Evolutionary conservation across 192 early-diverging fungal genomes (phyloP), one percentile per base, ranked within the genome.

Genomic region (Coemansia sp.): DNA sequence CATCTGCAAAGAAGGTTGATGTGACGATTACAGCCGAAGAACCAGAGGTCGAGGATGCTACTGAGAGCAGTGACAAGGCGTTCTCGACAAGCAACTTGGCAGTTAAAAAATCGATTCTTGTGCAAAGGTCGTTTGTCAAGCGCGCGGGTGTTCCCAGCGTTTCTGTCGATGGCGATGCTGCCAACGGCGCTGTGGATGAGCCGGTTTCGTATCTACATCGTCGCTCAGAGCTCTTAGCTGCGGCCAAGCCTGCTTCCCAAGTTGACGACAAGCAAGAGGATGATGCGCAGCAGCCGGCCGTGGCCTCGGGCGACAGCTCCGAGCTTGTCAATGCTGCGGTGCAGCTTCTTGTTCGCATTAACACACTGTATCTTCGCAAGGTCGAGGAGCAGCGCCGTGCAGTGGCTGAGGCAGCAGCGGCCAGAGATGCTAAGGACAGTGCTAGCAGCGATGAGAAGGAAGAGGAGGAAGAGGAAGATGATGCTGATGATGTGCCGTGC

Each of bases 151-250:
- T 24, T 21, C 24, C 46, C 5, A 58, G 33, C 7, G 44, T 12
- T 45, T 36, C 56, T 16, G 36, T 53, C 5, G 62, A 39, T 2
- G 56, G n/a, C 23, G 64, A n/a, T n/a, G n/a, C 15, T 4, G 1
- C 53, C 2, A 41, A 18, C 30, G 38, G 60, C 41, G 12, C 63
- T 12, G 4, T 43, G 21, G 74, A 81, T 57, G 78, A 81, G 67
- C 78, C 78, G 0, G 78, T 81, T 26, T 81, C 78, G 45, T 81
- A 81, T 49, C 51, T 81, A 66, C 73, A 73, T 46, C 60, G 67
- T 56, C 78, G 78, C 57, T 68, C 61, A 46, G 73, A 66, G 43
- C 63, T 81, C 20, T 12, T 63, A 41, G 63, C 71, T 2, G 26
- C 57, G 36, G 35, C 35, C 64, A 58, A 58, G 33, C 16, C 30